These are phyloP conservation scores for Pelargonium cotyledonis DNA, from an alignment of 441 rosid species.

Conservation along the genomic window DNA sequence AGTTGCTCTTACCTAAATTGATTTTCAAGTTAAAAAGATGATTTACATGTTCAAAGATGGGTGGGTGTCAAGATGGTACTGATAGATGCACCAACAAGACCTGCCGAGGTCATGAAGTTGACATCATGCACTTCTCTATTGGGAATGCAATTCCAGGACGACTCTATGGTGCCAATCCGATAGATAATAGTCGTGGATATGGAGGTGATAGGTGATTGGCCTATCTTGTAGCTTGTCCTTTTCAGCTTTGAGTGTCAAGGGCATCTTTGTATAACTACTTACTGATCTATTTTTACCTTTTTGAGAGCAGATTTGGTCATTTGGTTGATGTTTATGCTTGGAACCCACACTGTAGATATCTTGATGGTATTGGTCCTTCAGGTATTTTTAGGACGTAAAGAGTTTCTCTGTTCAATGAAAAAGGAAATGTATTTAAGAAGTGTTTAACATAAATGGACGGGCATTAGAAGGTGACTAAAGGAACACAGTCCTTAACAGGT, in stretches of 20 bases:
- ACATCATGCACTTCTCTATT: conserved; percentile 94
- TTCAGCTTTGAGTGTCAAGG: background rate
- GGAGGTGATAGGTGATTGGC: conserved; percentile 81
- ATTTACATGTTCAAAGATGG: conserved; percentile 56
- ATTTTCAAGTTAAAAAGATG: conserved; percentile 18
- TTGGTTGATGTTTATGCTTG: conserved; percentile 78
- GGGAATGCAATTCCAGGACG: conserved; percentile 97
- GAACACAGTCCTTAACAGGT: conserved; percentile 7
- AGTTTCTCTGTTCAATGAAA: background rate
- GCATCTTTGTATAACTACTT: background rate
- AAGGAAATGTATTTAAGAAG: background rate
- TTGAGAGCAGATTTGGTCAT: conserved; percentile 67
- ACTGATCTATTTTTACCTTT: conserved; percentile 9
- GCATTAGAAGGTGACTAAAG: conserved; percentile 18
- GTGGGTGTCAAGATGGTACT: conserved; percentile 72
- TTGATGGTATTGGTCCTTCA: conserved; percentile 87
- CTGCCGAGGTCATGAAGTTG: conserved; percentile 96
- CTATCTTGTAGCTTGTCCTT: conserved; percentile 4
- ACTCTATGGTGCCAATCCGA: conserved; percentile 78
- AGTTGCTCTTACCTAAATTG: background rate
- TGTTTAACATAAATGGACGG: background rate
- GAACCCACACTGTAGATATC: conserved; percentile 86
- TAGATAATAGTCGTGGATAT: conserved; percentile 71
- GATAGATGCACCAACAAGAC: conserved; percentile 71
- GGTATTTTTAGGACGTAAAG: conserved; percentile 39